Conservation (phyloP, 2,329 filamentous ascomycete species). For the Microascus cirrosus region DNA sequence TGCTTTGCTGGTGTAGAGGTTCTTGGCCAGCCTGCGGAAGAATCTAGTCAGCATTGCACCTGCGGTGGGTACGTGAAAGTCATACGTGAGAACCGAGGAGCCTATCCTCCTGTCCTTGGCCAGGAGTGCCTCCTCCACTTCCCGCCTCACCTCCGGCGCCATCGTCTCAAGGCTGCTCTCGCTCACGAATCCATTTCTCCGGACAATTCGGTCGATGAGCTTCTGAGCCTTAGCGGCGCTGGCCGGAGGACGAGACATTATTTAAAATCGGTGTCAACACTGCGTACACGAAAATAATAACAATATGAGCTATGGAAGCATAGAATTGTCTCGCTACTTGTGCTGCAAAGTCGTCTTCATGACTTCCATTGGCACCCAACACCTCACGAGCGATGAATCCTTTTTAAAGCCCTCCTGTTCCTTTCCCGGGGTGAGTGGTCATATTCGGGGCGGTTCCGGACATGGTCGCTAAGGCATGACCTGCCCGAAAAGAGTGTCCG, state of each 20-base stretch:
- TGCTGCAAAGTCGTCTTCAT: too few species aligned
- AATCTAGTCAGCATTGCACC: neutral
- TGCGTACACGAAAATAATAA: neutral
- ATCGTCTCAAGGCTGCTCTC: constrained; percentile 1
- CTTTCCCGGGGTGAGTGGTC: too few species aligned
- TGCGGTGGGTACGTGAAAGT: too few species aligned
- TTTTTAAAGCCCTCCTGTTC: too few species aligned
- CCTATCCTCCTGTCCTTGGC: neutral
- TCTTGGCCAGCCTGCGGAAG: constrained; percentile 23
- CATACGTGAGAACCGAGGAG: neutral
- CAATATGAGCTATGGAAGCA: too few species aligned
- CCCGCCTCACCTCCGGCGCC: neutral
- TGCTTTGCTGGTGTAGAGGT: constrained; percentile 28
- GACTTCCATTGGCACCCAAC: too few species aligned
- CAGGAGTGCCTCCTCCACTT: neutral
- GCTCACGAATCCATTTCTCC: neutral
- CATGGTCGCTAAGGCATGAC: too few species aligned
- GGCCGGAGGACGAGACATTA: neutral
- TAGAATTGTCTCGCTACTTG: too few species aligned
- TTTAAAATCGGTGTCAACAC: neutral
- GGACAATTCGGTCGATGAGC: neutral
- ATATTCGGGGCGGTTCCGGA: too few species aligned
- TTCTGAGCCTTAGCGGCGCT: neutral
- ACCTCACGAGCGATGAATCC: too few species aligned
- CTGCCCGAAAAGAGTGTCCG: too few species aligned